phyloP scores from a whole-genome alignment of 1,284 basidiomycete genomes.

The Paramarasmius palmivorus region DNA sequence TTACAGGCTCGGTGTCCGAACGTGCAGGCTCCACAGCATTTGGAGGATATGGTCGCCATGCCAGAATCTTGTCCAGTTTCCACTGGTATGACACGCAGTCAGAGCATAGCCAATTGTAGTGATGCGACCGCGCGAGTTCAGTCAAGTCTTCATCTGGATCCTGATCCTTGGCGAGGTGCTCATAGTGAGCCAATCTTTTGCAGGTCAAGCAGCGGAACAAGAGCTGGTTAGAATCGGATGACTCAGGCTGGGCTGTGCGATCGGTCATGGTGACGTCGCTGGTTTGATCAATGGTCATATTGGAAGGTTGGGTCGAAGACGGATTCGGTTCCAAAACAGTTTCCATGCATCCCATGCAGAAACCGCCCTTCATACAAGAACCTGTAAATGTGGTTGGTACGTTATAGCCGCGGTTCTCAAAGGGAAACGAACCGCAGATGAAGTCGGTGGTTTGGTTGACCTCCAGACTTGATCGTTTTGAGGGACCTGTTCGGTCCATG shows the following conservation, averaged over 20 bases:
- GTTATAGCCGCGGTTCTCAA: neutral
- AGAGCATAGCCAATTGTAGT: slow-evolving; percentile 75
- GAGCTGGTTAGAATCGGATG: slow-evolving; percentile 38
- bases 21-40: slow-evolving; percentile 54
- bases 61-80: slow-evolving; percentile 83
- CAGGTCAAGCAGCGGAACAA: slow-evolving; percentile 83
- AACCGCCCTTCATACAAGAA: slow-evolving; percentile 70
- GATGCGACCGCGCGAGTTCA: slow-evolving; percentile 65
- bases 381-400: slow-evolving; percentile 26
- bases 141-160: slow-evolving; percentile 37
- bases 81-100: slow-evolving; percentile 79
- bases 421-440: slow-evolving; percentile 53
- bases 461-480: slow-evolving; percentile 45
- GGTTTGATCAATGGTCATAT: slow-evolving; percentile 16
- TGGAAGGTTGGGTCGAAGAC: slow-evolving; percentile 19
- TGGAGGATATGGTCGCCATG: slow-evolving; percentile 82
- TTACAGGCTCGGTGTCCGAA: slow-evolving; percentile 41
- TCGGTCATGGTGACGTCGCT: slow-evolving; percentile 36
- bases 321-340: slow-evolving; percentile 48
- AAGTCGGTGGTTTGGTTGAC: slow-evolving; percentile 73
- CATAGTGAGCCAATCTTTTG: slow-evolving; percentile 80
- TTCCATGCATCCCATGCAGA: slow-evolving; percentile 79
- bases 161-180: slow-evolving; percentile 61
- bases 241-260: slow-evolving; percentile 17
- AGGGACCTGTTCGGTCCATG: slow-evolving; percentile 29